Evolutionary conservation across 2,329 filamentous ascomycete species (phyloP).

Genomic region (Lomentospora prolificans): DNA sequence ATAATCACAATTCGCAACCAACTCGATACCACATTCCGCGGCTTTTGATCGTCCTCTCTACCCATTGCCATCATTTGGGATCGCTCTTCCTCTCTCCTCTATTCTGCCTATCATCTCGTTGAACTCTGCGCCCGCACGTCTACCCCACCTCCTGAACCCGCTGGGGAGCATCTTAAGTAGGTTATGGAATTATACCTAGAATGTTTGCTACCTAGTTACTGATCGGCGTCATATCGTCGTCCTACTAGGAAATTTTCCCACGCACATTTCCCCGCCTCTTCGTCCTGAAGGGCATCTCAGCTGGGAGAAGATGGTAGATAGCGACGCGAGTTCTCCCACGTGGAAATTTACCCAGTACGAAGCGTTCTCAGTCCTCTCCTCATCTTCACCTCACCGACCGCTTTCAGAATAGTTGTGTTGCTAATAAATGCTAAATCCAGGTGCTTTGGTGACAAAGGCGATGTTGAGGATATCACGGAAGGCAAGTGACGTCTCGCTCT

Average conservation of each 20-base stretch:
- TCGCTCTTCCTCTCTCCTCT: too few relatives aligned
- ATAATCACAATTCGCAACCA: too few relatives aligned
- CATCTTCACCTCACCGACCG: too few relatives aligned
- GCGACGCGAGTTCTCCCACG: constrained; percentile 85
- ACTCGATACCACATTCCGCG: too few relatives aligned
- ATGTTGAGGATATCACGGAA: constrained; percentile 98
- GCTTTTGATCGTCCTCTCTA: too few relatives aligned
- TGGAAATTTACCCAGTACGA: constrained; percentile 99
- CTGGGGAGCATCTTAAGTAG: background rate
- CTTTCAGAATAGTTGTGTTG: too few relatives aligned
- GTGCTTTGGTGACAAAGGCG: constrained; percentile 99
- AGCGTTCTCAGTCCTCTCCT: constrained; percentile 33
- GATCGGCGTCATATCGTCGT: background rate
- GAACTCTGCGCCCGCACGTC: background rate
- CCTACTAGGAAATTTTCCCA: constrained; percentile 10
- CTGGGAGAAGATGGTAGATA: constrained; percentile 79
- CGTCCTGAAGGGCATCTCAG: background rate
- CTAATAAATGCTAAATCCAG: constrained; percentile 36
- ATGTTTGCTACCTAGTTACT: too few relatives aligned
- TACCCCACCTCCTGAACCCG: constrained; percentile 1
- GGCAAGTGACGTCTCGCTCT: constrained; percentile 41
- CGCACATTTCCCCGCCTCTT: constrained; percentile 11
- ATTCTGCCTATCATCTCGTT: background rate
- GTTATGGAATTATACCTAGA: too few relatives aligned
- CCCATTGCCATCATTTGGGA: too few relatives aligned